Base-by-base conservation (phyloP, 1,139 yeast genomes). In the Protomyces gravidus region DNA sequence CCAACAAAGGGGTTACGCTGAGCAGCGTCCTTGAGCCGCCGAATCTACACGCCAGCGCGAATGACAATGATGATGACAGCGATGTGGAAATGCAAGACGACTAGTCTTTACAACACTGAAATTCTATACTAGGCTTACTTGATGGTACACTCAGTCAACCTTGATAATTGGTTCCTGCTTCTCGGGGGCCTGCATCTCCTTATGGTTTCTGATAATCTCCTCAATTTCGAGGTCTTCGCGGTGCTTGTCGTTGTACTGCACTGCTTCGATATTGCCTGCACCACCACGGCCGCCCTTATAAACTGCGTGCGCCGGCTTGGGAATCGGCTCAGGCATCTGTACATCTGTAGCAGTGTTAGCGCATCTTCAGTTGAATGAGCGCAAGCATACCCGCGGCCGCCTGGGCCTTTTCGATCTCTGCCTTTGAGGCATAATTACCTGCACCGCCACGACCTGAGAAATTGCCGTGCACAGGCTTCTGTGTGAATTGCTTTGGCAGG, bases 371-470 rank as follows among this genome's bases (percentile, higher is more conserved):
- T n/a, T n/a, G 32, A 28, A 9, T 28, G 32, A 13, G 1, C 1
- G 25, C 11, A 36, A 36, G 21, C 42, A 4, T 36, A 36, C 42
- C 42, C 15, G 42, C 42, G 19, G 19, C 9, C 42, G n/a, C 21
- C 19, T 36, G 42, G 21, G 42, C 42, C 42, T 36, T 36, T 7
- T 25, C 27, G 32, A 53, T 28, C 26, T 46, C 30, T 5, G 49
- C 45, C 26, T 23, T 39, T 15, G 30, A 25, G 13, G 25, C 40
- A 32, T 28, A 53, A 21, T 53, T 53, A 19, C 58, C 58, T 15
- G 58, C 58, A n/a, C 58, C 58, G 11, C 58, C 58, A 23, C 58
- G 58, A 6, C 58, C 58, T 1, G 51, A 46, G 45, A 53, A 53
- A 46, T 53, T 45, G 25, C 58, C 51, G 13, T 28, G 51, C 9